These are phyloP conservation scores for Fusarium decemcellulare DNA, from an alignment of 2,329 filamentous ascomycete genomes.

Conservation along the genomic window DNA sequence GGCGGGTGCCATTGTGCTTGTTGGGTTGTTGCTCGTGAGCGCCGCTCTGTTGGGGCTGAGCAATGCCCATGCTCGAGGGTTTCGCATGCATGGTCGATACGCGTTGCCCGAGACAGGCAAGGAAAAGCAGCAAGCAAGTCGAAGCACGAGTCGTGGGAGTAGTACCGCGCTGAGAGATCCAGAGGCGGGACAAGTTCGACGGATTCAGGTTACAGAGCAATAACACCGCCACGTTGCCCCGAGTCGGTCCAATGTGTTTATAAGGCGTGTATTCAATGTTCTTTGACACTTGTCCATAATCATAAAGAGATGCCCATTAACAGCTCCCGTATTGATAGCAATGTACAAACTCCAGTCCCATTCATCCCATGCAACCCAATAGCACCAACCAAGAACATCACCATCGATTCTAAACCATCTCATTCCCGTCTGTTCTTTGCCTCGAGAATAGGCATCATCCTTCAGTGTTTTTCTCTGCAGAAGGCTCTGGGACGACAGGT, in stretches of 20 bases:
- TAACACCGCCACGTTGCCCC: background rate
- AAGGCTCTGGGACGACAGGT: conserved; percentile 3
- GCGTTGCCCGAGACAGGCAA: conserved; percentile 47
- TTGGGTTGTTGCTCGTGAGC: conserved; percentile 65
- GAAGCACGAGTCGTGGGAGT: background rate
- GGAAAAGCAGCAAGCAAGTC: background rate
- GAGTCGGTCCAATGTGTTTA: background rate
- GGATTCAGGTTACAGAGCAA: background rate
- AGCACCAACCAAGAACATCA: background rate
- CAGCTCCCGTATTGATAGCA: conserved; percentile 11
- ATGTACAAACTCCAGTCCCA: conserved; percentile 38
- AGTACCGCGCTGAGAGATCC: conserved; percentile 5
- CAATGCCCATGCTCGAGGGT: conserved; percentile 62
- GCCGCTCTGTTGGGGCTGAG: conserved; percentile 68
- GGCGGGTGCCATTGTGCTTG: conserved; percentile 65
- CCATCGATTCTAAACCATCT: background rate
- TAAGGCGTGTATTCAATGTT: background rate
- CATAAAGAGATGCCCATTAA: conserved; percentile 23
- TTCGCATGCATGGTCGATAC: conserved; percentile 67
- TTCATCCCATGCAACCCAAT: background rate
- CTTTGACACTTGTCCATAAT: conserved; percentile 25
- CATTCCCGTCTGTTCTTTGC: background rate
- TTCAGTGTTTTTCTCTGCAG: conserved; percentile 12
- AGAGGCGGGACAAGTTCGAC: background rate
- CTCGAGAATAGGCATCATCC: background rate